Percentiles rank a stretch among this genome's conserved stretches.
These are phyloP conservation scores for Aspergillus olivimuriae DNA, from an alignment of 495 filamentous ascomycete species.

Conservation along the genomic window DNA sequence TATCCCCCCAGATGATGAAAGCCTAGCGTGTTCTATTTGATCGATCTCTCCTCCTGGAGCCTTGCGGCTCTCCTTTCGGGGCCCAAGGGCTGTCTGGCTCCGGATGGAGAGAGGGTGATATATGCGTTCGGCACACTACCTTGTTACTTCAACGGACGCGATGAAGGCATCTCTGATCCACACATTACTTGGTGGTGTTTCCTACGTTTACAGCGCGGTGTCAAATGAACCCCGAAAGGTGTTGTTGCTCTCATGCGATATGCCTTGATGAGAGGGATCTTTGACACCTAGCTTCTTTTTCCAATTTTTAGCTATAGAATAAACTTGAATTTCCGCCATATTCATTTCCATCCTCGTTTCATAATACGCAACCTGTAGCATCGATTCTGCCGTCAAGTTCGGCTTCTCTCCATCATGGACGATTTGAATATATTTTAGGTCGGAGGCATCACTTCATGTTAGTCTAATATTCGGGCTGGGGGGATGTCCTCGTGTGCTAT, in stretches of 20 bases:
- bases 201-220: neutral
- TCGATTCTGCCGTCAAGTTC: no score
- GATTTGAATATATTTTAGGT: no score
- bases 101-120: conserved; percentile 74
- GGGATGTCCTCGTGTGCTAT: no score
- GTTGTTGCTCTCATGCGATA: neutral
- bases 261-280: conserved; percentile 13
- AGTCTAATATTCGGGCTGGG: no score
- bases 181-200: conserved; percentile 41
- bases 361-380: no score
- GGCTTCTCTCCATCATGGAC: no score
- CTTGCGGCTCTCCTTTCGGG: conserved; percentile 81
- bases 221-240: conserved; percentile 13
- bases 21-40: conserved; percentile 92
- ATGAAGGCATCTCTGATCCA: conserved; percentile 94
- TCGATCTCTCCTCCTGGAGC: conserved; percentile 57
- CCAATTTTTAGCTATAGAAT: no score
- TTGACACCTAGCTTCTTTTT: neutral
- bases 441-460: no score
- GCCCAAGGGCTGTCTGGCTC: conserved; percentile 82
- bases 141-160: conserved; percentile 98
- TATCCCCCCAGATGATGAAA: conserved; percentile 86
- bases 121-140: conserved; percentile 97
- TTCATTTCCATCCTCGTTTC: no score
- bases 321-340: no score